Percentiles rank a stretch among this genome's conserved stretches.
Conservation (phyloP, 148 eudicot genomes). For the Rhododendron molle region DNA sequence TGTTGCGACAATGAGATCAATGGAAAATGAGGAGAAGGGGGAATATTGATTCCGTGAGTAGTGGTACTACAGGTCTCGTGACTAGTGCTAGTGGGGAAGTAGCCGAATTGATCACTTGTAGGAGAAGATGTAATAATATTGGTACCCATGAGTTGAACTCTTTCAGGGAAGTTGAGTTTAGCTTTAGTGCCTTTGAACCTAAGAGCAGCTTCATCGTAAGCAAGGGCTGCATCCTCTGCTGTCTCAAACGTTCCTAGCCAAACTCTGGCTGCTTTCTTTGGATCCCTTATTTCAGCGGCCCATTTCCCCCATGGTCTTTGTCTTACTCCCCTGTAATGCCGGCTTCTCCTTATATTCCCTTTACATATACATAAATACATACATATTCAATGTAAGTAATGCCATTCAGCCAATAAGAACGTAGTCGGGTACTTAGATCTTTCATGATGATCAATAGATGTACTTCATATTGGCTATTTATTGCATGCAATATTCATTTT, state of each 20-base stretch:
- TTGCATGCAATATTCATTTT: no score
- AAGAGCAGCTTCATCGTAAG: slow-evolving; percentile 59
- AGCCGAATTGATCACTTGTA: not conserved
- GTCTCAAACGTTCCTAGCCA: slow-evolving; percentile 64
- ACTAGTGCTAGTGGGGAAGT: not conserved
- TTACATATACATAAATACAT: not conserved
- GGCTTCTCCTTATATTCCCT: slow-evolving; percentile 22
- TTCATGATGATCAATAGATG: not conserved
- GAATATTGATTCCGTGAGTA: not conserved
- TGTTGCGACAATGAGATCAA: not conserved
- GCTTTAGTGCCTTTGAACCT: slow-evolving; percentile 55
- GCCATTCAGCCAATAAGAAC: not conserved
- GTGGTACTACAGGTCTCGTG: not conserved
- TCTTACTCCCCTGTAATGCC: slow-evolving; percentile 59
- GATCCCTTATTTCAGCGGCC: slow-evolving; percentile 64
- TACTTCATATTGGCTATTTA: not conserved
- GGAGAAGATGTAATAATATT: not conserved
- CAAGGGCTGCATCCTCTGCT: slow-evolving; percentile 55
- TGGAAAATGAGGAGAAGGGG: not conserved
- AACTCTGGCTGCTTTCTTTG: slow-evolving; percentile 55
- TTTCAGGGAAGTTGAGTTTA: slow-evolving; percentile 57
- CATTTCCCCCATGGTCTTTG: slow-evolving; percentile 69
- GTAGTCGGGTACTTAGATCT: not conserved
- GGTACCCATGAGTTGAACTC: not conserved
- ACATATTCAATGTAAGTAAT: not conserved